phyloP scores from a whole-genome alignment of 768 basidiomycete genomes.

The Termitomyces bulborhizus region DNA sequence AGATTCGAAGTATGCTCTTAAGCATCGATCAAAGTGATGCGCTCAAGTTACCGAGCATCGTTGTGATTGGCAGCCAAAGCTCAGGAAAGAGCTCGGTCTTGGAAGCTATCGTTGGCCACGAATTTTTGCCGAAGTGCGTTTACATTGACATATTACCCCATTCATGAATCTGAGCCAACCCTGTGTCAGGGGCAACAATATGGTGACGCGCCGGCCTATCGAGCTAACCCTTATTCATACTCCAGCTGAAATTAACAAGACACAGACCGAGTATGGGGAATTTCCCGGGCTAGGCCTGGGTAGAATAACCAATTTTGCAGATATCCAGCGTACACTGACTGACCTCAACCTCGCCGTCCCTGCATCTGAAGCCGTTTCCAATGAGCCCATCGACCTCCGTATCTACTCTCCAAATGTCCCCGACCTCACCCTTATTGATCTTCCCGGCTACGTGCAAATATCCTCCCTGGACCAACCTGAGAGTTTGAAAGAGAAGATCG shows the following conservation, averaged over 20 bases:
- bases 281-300: slow-evolving; percentile 89
- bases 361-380: slow-evolving; percentile 83
- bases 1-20: slow-evolving; percentile 90
- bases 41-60: slow-evolving; percentile 93
- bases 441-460: slow-evolving; percentile 97
- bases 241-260: slow-evolving; percentile 50
- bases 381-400: slow-evolving; percentile 92
- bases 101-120: slow-evolving; percentile 95
- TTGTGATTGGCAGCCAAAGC: slow-evolving; percentile 97
- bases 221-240: slow-evolving; percentile 96
- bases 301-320: slow-evolving; percentile 85
- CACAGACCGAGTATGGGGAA: slow-evolving; percentile 80
- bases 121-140: slow-evolving; percentile 95
- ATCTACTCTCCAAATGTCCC: slow-evolving; percentile 96
- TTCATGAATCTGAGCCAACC: background rate
- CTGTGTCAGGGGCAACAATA: slow-evolving; percentile 84
- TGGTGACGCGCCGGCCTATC: slow-evolving; percentile 98
- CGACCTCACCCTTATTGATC: slow-evolving; percentile 94
- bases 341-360: slow-evolving; percentile 96
- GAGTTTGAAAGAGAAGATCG: slow-evolving; percentile 87
- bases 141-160: background rate
- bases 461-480: slow-evolving; percentile 95
- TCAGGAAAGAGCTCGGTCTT: slow-evolving; percentile 97
- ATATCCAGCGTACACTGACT: slow-evolving; percentile 87
- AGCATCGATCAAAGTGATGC: slow-evolving; percentile 95